Conservation (phyloP, 73 alveolate genomes). For the Symbiodinium pilosum region DNA sequence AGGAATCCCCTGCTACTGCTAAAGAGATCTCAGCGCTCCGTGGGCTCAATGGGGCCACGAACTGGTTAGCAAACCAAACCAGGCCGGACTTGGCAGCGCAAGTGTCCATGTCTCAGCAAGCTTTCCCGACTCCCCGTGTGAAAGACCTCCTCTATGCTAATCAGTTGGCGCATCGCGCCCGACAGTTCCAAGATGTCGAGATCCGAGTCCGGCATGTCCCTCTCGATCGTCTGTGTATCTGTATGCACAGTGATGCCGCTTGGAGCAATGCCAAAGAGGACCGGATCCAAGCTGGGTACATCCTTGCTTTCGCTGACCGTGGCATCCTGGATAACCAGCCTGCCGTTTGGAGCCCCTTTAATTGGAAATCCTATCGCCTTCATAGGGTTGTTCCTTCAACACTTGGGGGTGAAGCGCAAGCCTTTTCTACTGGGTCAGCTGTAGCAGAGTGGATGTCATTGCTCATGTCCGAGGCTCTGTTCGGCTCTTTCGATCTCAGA, state of each 20-base stretch:
- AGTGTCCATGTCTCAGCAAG: neutral
- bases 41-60: neutral
- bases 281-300: slow-evolving; percentile 18
- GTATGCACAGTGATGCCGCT: slow-evolving; percentile 22
- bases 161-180: neutral
- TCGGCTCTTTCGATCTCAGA: neutral
- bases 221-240: neutral
- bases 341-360: neutral
- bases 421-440: neutral
- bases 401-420: slow-evolving; percentile 16
- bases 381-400: slow-evolving; percentile 21
- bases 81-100: neutral
- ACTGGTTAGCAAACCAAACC: neutral
- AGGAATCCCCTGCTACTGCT: neutral
- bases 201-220: neutral
- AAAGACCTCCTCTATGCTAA: neutral
- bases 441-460: neutral
- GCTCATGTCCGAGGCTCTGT: neutral
- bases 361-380: slow-evolving; percentile 2
- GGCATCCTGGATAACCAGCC: neutral
- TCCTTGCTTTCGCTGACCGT: neutral
- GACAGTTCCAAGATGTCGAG: neutral
- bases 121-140: slow-evolving; percentile 10
- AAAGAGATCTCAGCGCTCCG: neutral
- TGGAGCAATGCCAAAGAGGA: neutral